Base-by-base conservation (phyloP, 352 stramenopile genomes). In the Globisporangium megalacanthum region DNA sequence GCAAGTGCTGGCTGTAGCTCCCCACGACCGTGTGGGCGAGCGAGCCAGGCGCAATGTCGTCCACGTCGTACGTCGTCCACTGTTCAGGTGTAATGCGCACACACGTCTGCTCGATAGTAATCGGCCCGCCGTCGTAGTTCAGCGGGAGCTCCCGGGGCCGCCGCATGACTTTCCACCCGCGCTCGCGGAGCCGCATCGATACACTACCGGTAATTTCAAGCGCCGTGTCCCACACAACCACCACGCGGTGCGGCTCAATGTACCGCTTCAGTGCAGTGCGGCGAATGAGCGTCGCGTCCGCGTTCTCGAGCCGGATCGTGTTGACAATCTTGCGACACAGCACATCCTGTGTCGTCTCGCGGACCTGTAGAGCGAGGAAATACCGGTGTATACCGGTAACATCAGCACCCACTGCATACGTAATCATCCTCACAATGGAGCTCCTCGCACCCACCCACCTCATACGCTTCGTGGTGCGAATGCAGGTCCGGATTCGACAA, bases 21-120 rank as follows among this genome's bases (percentile, higher is more conserved):
- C 59, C 65, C 0, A 86, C 65, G 37, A 86, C 66, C 4, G 78
- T 50, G 20, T 83, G 73, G 5, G 69, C 79, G 53, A 86, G 70
- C 53, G 68, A 69, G 37, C 66, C 69, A 11, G 80, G 67, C 19
- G 60, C 62, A 2, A 60, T 65, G 39, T 70, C 54, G 17, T 63
- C 31, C 11, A 22, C 49, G 3, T 42, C 46, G 33, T 63, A 53
- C 25, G 31, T 46, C 33, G 49, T 52, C n/a, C 20, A 58, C 29
- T 58, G 44, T 22, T 63, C 57, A 1, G 57, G 57, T 4, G 57
- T 58, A 6, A 63, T 52, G 13, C 51, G 49, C 13, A 36, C n/a
- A 15, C 35, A 52, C 14, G n/a, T n/a, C 39, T 63, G 57, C 14
- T 52, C 49, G 31, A 58, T 39, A 4, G 25, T 33, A 7, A 49